phyloP scores from a whole-genome alignment of 345 rosid species.

The Trapa incisa region DNA sequence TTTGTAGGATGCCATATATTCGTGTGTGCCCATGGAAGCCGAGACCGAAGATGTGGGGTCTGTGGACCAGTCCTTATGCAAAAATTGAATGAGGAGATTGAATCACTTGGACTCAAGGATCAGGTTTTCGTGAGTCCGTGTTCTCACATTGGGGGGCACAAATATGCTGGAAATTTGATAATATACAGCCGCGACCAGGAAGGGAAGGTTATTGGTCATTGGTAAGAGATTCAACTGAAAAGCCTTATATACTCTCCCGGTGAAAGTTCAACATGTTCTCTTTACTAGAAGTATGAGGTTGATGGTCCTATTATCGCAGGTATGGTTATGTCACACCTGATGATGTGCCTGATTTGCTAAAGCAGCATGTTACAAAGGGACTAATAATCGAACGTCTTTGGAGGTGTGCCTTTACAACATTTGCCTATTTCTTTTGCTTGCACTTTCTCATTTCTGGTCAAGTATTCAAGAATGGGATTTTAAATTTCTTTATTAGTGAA shows the following conservation, averaged over 20 bases:
- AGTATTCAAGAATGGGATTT: too few relatives aligned
- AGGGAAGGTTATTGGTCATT: constrained; percentile 60
- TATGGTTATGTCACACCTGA: constrained; percentile 91
- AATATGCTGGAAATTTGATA: constrained; percentile 93
- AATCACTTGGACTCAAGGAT: constrained; percentile 44
- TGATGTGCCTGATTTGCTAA: constrained; percentile 77
- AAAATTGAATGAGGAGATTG: constrained; percentile 55
- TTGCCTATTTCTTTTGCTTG: too few relatives aligned
- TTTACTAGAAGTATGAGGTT: background rate
- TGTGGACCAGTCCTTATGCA: constrained; percentile 86
- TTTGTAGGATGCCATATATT: constrained; percentile 64
- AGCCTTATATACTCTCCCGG: background rate
- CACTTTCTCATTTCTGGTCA: too few relatives aligned
- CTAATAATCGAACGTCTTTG: constrained; percentile 53
- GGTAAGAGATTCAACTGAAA: constrained; percentile 26
- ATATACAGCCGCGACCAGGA: constrained; percentile 52
- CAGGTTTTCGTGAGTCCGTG: constrained; percentile 57
- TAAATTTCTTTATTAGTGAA: background rate
- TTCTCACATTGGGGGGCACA: constrained; percentile 93
- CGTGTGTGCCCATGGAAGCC: constrained; percentile 87
- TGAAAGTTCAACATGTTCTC: background rate
- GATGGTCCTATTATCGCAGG: constrained; percentile 32
- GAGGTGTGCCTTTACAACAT: constrained; percentile 39
- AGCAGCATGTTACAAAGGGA: constrained; percentile 80
- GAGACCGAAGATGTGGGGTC: constrained; percentile 90